phyloP scores from a whole-genome alignment of 805 yeast species.

The Starmerella apis region DNA sequence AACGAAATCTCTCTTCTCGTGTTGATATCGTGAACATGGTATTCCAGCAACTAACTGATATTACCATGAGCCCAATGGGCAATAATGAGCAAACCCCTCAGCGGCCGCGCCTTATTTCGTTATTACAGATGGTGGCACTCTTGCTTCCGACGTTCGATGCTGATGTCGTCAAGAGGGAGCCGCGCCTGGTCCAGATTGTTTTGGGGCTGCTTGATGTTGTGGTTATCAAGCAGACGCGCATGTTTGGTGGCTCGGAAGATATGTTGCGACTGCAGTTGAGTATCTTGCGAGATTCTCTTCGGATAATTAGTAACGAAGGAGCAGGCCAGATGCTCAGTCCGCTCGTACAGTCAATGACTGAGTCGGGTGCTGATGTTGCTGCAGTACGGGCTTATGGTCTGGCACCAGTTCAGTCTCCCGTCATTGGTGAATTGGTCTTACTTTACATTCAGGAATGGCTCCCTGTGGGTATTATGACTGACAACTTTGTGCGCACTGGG shows the following conservation, averaged over 20 bases:
- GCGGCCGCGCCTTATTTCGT: slow-evolving; percentile 4
- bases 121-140: slow-evolving; percentile 16
- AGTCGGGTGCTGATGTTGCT: slow-evolving; percentile 51
- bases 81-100: not conserved
- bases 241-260: slow-evolving; percentile 9
- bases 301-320: not conserved
- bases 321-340: slow-evolving; percentile 6
- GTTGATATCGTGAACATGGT: slow-evolving; percentile 7
- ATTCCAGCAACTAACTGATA: slow-evolving; percentile 13
- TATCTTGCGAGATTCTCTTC: slow-evolving; percentile 12
- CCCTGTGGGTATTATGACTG: slow-evolving; percentile 48
- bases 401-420: slow-evolving; percentile 50
- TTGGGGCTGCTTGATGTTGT: slow-evolving; percentile 48
- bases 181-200: slow-evolving; percentile 22
- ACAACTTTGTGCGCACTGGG: slow-evolving; percentile 52
- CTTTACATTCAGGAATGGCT: slow-evolving; percentile 61
- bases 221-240: slow-evolving; percentile 35
- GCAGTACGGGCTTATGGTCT: slow-evolving; percentile 43
- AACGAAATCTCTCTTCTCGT: slow-evolving; percentile 5
- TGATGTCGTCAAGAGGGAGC: slow-evolving; percentile 6
- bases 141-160: slow-evolving; percentile 18
- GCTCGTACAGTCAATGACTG: slow-evolving; percentile 34
- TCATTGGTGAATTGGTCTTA: slow-evolving; percentile 62
- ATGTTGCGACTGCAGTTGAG: slow-evolving; percentile 14
- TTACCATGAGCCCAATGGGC: slow-evolving; percentile 9